Conservation (phyloP, 106 monocot species). For the Phalaenopsis aphrodite region DNA sequence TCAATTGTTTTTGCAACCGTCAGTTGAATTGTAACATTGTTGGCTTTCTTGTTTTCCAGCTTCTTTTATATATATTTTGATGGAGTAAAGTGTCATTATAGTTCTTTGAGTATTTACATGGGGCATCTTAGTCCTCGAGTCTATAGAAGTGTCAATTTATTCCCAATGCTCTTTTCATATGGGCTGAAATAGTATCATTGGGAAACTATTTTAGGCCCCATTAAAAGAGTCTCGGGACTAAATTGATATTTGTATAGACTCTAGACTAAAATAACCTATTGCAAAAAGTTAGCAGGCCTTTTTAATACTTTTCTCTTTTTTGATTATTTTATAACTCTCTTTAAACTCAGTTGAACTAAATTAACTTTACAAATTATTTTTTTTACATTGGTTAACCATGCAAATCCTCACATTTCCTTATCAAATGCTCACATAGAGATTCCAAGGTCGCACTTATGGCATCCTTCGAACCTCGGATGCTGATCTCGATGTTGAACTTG, state of each 20-base stretch:
- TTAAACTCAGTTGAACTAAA: neutral
- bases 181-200: no score
- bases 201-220: no score
- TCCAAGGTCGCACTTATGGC: conserved; percentile 95
- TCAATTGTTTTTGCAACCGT: no score
- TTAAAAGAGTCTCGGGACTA: no score
- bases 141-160: no score
- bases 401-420: neutral
- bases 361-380: neutral
- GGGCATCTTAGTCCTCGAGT: no score
- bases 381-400: neutral
- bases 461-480: conserved; percentile 74
- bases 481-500: conserved; percentile 76
- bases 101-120: no score
- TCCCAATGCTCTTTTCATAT: no score
- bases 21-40: neutral
- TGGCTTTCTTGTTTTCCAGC: neutral
- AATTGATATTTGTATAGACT: no score
- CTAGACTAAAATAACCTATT: no score
- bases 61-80: neutral
- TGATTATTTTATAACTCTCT: neutral
- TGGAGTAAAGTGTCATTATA: no score
- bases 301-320: neutral
- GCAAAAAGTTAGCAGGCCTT: no score
- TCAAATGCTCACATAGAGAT: conserved; percentile 47